Conservation (phyloP, 2,329 filamentous ascomycete genomes). For the Fusarium armeniacum region DNA sequence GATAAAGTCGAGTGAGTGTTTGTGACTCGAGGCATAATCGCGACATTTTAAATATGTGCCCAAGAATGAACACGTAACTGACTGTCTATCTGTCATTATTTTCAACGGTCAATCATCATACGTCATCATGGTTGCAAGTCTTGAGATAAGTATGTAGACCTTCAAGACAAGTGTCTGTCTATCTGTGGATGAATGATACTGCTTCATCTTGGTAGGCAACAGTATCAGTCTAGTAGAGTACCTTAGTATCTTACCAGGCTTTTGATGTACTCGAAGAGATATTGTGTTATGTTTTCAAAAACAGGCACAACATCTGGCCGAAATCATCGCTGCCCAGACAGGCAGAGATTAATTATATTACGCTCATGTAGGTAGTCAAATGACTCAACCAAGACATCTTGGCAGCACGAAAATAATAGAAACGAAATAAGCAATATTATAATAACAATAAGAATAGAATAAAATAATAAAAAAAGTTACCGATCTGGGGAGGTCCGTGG, state of each 20-base stretch:
- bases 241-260: background rate
- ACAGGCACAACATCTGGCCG: background rate
- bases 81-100: background rate
- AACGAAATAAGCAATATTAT: background rate
- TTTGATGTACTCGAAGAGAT: background rate
- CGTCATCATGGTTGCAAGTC: conserved; percentile 15
- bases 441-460: background rate
- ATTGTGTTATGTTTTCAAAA: background rate
- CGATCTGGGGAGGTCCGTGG: background rate
- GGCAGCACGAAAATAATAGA: background rate
- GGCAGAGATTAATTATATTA: background rate
- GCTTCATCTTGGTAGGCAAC: conserved; percentile 17
- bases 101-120: background rate
- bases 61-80: conserved; percentile 17
- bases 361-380: background rate
- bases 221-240: background rate
- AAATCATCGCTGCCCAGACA: background rate
- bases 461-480: background rate
- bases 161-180: conserved; percentile 28
- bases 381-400: conserved; percentile 1
- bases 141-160: background rate
- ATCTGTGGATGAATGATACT: conserved; percentile 6
- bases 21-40: background rate
- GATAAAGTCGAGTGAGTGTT: conserved; percentile 22
- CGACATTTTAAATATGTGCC: conserved; percentile 2